Percentiles rank a stretch among this genome's conserved stretches.
Evolutionary conservation across 768 basidiomycete genomes (phyloP).

Genomic region (Xerocomellus intermedius): DNA sequence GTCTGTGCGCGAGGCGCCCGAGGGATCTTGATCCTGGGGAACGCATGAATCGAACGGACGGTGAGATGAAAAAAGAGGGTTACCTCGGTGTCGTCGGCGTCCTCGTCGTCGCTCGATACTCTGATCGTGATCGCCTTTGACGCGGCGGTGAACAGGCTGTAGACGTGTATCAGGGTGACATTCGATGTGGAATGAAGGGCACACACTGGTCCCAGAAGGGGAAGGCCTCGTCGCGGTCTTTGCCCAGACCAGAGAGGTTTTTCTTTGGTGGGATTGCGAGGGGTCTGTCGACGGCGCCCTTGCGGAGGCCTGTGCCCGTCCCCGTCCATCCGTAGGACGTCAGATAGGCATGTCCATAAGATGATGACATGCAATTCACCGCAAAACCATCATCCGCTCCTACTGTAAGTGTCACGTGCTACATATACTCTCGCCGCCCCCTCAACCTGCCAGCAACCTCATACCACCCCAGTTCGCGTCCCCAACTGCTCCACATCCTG

Average conservation of each 20-base stretch:
- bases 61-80: neutral
- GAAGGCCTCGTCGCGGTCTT: slow-evolving; percentile 92
- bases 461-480: slow-evolving; percentile 61
- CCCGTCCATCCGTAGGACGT: slow-evolving; percentile 87
- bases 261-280: slow-evolving; percentile 82
- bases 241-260: slow-evolving; percentile 82
- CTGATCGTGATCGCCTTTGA: slow-evolving; percentile 80
- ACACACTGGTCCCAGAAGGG: slow-evolving; percentile 98
- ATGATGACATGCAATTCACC: slow-evolving; percentile 9
- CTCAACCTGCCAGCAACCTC: slow-evolving; percentile 28
- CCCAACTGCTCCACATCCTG: slow-evolving; percentile 90
- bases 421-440: neutral
- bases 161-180: neutral
- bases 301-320: slow-evolving; percentile 78
- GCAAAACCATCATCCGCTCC: neutral
- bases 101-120: slow-evolving; percentile 51
- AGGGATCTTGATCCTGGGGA: slow-evolving; percentile 10
- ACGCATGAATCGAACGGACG: neutral
- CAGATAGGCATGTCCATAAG: slow-evolving; percentile 61
- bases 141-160: slow-evolving; percentile 68
- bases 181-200: neutral
- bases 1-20: slow-evolving; percentile 1
- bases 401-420: slow-evolving; percentile 7
- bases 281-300: slow-evolving; percentile 76
- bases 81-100: slow-evolving; percentile 30